Evolutionary conservation across 768 basidiomycete species (phyloP), one percentile per base, ranked within the genome.

Genomic region (Xerocomus potaroensis): DNA sequence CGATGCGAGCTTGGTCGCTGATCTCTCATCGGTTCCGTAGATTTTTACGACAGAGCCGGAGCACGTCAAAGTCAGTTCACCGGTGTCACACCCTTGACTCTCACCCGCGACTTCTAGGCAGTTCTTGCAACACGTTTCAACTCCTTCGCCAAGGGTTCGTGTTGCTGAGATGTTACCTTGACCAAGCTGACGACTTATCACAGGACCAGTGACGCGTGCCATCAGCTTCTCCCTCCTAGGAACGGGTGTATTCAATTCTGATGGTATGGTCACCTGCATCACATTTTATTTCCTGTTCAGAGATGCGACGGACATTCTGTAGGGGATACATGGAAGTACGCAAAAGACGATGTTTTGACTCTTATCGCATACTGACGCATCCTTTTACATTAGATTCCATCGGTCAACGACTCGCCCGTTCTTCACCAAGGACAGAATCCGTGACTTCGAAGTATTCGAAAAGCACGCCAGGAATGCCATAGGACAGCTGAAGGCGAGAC

Each of bases 71-170:
- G 69, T 58, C 40, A 46, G 51, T 30, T 16, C 21, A 15, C n/a
- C n/a, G n/a, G n/a, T n/a, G n/a, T n/a, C n/a, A n/a, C n/a, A n/a
- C n/a, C n/a, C n/a, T n/a, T n/a, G n/a, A n/a, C 63, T 31, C 26
- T 69, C 9, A 56, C n/a, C n/a, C n/a, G n/a, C n/a, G n/a, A n/a
- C n/a, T n/a, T 27, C 15, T 29, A 80, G 71, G 65, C 64, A 8
- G 60, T 78, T 16, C 62, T 78, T 0, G 68, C 74, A 0, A 73
- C 75, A 11, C 66, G 74, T 14, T 76, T 77, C 42, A 50, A 57
- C 21, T 68, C 62, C 3, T 76, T 64, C 50, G 69, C 57, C 15
- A 77, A 76, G 61, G 73, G 72, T 48, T 58, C 11, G 49, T 71
- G 6, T 57, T 77, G 27, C 72, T 67, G 46, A 68, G 40, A 43